A percentile compares a stretch with the other conserved stretches of the same genome.
Evolutionary conservation across 2,329 filamentous ascomycete genomes (phyloP).

Genomic region (Fusarium incarnatum): DNA sequence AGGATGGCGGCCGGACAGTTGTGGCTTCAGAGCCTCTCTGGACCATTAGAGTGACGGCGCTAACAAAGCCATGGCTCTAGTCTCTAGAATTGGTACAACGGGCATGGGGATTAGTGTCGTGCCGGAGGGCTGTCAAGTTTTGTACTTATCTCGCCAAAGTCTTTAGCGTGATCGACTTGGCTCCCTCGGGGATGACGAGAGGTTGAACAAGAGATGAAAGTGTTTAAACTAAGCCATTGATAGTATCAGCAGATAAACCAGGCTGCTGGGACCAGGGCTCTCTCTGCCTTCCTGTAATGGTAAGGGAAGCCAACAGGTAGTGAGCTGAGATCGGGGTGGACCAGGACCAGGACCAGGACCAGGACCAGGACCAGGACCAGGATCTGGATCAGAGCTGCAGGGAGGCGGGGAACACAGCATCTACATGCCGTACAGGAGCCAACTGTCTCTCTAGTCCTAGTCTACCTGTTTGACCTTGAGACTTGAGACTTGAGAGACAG

Average conservation of each 20-base stretch:
- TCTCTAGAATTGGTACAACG: constrained; percentile 27
- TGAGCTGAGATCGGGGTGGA: constrained; percentile 31
- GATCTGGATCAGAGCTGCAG: constrained; percentile 25
- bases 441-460: constrained; percentile 14
- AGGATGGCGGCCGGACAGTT: constrained; percentile 22
- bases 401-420: constrained; percentile 34
- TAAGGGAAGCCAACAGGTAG: constrained; percentile 10
- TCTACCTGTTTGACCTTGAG: neutral
- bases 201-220: constrained; percentile 23
- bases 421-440: neutral
- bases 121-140: constrained; percentile 26
- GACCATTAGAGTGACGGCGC: constrained; percentile 18
- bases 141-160: constrained; percentile 19
- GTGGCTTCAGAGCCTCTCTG: constrained; percentile 23
- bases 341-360: neutral
- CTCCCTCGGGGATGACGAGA: constrained; percentile 23
- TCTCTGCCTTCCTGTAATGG: constrained; percentile 24
- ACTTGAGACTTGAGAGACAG: neutral
- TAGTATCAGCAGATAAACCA: constrained; percentile 15
- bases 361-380: neutral
- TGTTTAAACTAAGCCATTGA: neutral
- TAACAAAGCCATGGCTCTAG: constrained; percentile 31
- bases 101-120: constrained; percentile 28
- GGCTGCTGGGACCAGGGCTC: constrained; percentile 23
- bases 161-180: constrained; percentile 23